Base-by-base conservation (phyloP, 345 rosid species). In the Citrus inodora region DNA sequence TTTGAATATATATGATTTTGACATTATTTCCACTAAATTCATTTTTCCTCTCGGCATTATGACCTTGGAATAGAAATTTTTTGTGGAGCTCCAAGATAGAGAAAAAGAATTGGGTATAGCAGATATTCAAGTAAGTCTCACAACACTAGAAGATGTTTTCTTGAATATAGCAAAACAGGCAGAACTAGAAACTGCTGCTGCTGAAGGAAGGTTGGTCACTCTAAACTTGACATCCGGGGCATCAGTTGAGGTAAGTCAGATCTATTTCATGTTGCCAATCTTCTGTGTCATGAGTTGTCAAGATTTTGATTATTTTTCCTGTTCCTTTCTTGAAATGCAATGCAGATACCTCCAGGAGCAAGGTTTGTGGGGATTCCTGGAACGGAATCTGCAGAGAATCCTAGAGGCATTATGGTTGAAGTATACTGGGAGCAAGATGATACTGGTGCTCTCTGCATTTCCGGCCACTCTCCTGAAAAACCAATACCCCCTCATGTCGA, bases 91-190 rank as follows among this genome's bases (percentile, higher is more conserved):
- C 35, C 89, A 92, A 89, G 92, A 82, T 60, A 91, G 89, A 80
- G 89, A 86, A 81, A 24, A 38, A 6, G 94, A 91, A 70, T 89
- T 92, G 59, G 88, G 92, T 58, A 89, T 95, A 79, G 81, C 93
- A 25, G 98, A 95, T 79, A 87, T 95, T 79, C 99, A 95, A 76
- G 93, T 93, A 27, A 92, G 98, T 70, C 95, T 95, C 10, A 80
- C 99, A 28, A 93, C 98, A n/a, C 96, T 95, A 2, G 99, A 93
- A 87, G 98, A 95, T 85, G 98, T 95, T 69, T 95, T 93, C 92
- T 85, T 95, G 71, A 93, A 93, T 74, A 95, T 95, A n/a, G 99
- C 98, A 37, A 87, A 85, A 86, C 88, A 90, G 81, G 99, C 99
- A 30, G 99, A 95, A 80, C 88, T 95, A 17, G 99, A 95, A 87